These are phyloP conservation scores for Zasmidium angulare DNA, from an alignment of 2,329 filamentous ascomycete species.

Conservation along the genomic window DNA sequence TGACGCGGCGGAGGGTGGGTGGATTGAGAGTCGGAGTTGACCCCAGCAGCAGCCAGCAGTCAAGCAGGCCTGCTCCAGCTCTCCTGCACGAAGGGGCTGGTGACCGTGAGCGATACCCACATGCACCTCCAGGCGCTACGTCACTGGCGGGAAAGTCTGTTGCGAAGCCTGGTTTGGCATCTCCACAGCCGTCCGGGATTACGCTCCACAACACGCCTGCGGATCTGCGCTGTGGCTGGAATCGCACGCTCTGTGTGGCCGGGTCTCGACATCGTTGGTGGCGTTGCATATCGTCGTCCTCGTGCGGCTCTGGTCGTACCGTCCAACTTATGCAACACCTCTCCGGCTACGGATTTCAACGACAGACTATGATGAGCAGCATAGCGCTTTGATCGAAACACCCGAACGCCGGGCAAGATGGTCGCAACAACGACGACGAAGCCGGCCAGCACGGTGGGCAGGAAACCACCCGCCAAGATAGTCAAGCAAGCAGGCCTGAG, in stretches of 20 bases:
- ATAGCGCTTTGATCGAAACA: background rate
- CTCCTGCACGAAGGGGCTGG: background rate
- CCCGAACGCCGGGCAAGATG: background rate
- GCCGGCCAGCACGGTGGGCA: background rate
- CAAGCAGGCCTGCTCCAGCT: background rate
- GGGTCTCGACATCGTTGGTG: background rate
- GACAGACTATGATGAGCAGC: background rate
- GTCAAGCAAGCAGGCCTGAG: constrained; percentile 41
- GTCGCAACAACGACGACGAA: constrained; percentile 5
- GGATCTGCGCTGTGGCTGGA: constrained; percentile 1
- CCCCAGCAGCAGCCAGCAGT: too few species aligned
- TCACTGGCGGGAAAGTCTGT: constrained; percentile 1
- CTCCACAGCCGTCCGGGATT: background rate
- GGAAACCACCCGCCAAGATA: constrained; percentile 8
- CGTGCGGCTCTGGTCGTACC: background rate
- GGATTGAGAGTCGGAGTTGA: background rate
- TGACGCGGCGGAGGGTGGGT: constrained; percentile 5
- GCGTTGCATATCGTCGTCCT: background rate
- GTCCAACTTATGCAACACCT: background rate
- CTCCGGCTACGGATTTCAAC: background rate
- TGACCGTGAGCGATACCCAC: background rate
- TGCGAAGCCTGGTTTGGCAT: background rate
- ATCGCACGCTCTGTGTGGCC: background rate
- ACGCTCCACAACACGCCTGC: background rate
- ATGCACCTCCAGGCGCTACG: background rate